Evolutionary conservation across 2,329 filamentous ascomycete genomes (phyloP).

Genomic region (Ophiocordyceps polyrhachis-furcata): DNA sequence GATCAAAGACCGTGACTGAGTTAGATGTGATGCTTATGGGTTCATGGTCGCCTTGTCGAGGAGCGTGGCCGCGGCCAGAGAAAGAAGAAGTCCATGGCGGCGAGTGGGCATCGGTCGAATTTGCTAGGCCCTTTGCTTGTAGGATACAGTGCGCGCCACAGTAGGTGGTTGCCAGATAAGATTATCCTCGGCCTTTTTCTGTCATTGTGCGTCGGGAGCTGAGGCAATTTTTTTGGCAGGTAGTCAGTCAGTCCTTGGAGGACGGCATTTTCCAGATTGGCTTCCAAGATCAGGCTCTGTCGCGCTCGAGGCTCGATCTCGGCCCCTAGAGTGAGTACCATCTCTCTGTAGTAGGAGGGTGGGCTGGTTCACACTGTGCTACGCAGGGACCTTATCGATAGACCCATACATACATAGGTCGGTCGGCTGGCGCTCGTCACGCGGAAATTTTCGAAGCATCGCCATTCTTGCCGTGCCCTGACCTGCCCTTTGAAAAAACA

Average conservation of each 20-base stretch:
- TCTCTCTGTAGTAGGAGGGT: too few species aligned
- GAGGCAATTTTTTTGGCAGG: too few species aligned
- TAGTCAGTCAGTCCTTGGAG: too few species aligned
- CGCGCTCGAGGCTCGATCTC: too few species aligned
- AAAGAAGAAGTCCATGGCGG: not conserved
- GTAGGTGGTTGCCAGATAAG: not conserved
- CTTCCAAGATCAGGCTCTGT: too few species aligned
- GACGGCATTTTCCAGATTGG: too few species aligned
- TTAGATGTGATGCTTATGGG: not conserved
- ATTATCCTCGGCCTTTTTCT: too few species aligned
- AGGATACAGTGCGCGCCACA: conserved; percentile 2
- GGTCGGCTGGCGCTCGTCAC: conserved; percentile 3
- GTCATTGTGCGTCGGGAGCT: too few species aligned
- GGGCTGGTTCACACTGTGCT: conserved; percentile 1
- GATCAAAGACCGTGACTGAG: not conserved
- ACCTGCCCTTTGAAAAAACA: too few species aligned
- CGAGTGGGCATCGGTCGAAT: not conserved
- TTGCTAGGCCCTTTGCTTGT: not conserved
- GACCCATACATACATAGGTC: too few species aligned
- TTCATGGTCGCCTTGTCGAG: not conserved
- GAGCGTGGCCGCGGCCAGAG: not conserved
- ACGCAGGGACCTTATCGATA: conserved; percentile 14
- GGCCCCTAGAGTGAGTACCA: too few species aligned
- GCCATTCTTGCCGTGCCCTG: not conserved
- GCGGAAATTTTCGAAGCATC: conserved; percentile 8